These are phyloP conservation scores for Hygrophorus pudorinus DNA, from an alignment of 768 basidiomycete species.

Conservation along the genomic window DNA sequence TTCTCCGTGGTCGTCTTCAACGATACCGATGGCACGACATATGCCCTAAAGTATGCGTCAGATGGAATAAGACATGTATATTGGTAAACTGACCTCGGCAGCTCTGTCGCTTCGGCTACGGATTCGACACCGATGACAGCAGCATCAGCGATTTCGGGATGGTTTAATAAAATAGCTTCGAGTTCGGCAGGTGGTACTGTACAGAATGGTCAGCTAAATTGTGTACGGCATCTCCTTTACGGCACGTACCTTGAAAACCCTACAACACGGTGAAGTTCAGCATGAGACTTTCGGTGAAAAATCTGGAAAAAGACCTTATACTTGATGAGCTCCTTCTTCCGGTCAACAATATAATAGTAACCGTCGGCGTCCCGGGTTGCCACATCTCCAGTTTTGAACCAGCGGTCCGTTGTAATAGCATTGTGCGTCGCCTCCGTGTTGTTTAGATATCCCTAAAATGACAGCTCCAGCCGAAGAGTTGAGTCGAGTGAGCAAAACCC, in stretches of 20 bases:
- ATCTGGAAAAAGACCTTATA: conserved; percentile 42
- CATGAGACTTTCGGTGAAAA: neutral
- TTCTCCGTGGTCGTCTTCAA: conserved; percentile 26
- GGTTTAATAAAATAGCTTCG: conserved; percentile 63
- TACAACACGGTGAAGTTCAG: conserved; percentile 15
- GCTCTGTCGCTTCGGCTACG: conserved; percentile 64
- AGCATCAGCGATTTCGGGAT: conserved; percentile 67
- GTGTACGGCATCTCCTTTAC: neutral
- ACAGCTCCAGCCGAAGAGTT: neutral
- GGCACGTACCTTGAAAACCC: conserved; percentile 62
- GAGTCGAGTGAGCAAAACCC: neutral
- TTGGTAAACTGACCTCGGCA: conserved; percentile 54
- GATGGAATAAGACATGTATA: neutral
- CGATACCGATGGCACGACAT: conserved; percentile 44
- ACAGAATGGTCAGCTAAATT: too few species aligned
- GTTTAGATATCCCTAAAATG: conserved; percentile 60
- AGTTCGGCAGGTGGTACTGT: conserved; percentile 82
- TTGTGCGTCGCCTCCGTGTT: conserved; percentile 61
- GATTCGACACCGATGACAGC: conserved; percentile 73
- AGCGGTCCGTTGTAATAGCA: conserved; percentile 61
- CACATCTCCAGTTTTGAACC: conserved; percentile 89
- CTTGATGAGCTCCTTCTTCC: conserved; percentile 68
- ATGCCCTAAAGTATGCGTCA: conserved; percentile 34
- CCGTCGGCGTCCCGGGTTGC: conserved; percentile 58
- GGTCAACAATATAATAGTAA: conserved; percentile 64